Evolutionary conservation across 306 rosid species (phyloP), one percentile per base, ranked within the genome.

Genomic region (Dryas alaskensis): DNA sequence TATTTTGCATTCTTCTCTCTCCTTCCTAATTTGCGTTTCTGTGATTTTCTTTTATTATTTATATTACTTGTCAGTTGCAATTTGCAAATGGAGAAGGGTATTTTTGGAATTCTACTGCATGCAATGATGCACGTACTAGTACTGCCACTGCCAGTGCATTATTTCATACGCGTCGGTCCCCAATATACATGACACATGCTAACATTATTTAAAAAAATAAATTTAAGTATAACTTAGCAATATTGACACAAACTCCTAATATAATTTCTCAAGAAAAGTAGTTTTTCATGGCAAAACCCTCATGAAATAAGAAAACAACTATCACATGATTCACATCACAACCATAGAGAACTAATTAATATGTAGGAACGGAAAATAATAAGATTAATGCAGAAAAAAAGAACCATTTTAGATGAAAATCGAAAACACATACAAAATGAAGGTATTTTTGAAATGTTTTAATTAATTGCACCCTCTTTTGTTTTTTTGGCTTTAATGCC

Each of bases 391-490:
- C 22, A 22, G 22, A 22, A 44, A 17, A 43, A 39, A 13, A 63
- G 3, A 43, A 31, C 66, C 39, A 19, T 2, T 39, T 6, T 4
- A 14, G 48, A 8, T 0, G 6, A 5, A 45, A 45, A 45, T 0
- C 48, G 9, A 47, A 27, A 25, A 10, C 64, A 49, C 72, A 14
- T 49, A 48, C 22, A 67, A 67, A 27, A 67, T 14, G 72, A 52
- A 16, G 19, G 52, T 8, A 68, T 3, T 10, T 48, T 37, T 37
- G 25, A 61, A 16, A 13, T 2, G 27, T 59, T 27, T 40, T 61
- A 16, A 61, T 60, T 39, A 31, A 31, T 31, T 37, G 12, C 44
- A 12, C 12, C 65, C 51, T 45, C 53, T 50, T 13, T 45, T 37
- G 42, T 44, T 44, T 57, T 46, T 44, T 44, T 44, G 27, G n/a